Conservation (phyloP, 1,284 basidiomycete genomes). For the Melampsora larici-populina region DNA sequence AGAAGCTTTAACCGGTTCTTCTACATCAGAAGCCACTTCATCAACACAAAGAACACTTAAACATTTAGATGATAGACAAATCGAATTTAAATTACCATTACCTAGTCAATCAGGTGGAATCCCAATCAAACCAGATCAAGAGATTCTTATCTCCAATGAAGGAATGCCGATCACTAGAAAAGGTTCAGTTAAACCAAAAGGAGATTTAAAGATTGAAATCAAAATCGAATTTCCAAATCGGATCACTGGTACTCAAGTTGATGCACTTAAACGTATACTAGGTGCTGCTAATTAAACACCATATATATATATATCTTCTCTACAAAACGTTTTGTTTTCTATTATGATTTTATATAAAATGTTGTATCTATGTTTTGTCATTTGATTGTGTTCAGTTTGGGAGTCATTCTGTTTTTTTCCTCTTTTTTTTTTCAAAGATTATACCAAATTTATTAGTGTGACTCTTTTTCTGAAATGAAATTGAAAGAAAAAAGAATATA, state of each 20-base stretch:
- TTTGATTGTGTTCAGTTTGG: no score
- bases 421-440: no score
- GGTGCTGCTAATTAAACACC: slow-evolving; percentile 3
- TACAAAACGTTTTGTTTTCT: no score
- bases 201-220: slow-evolving; percentile 78
- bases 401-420: no score
- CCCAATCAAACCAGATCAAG: slow-evolving; percentile 70
- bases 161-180: slow-evolving; percentile 89
- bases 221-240: slow-evolving; percentile 77
- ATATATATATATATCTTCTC: no score
- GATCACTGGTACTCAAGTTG: slow-evolving; percentile 70
- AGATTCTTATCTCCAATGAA: slow-evolving; percentile 68
- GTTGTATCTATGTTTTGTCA: no score
- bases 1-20: slow-evolving; percentile 69
- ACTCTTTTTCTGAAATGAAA: no score
- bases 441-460: no score
- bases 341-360: no score
- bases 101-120: slow-evolving; percentile 56
- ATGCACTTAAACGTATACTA: slow-evolving; percentile 60
- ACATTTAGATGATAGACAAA: slow-evolving; percentile 71
- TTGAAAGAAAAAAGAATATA: no score
- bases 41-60: slow-evolving; percentile 61
- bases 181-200: slow-evolving; percentile 68
- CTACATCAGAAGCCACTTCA: slow-evolving; percentile 52
- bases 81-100: slow-evolving; percentile 67